phyloP scores from a whole-genome alignment of 495 filamentous ascomycete species.

The Letharia lupina region DNA sequence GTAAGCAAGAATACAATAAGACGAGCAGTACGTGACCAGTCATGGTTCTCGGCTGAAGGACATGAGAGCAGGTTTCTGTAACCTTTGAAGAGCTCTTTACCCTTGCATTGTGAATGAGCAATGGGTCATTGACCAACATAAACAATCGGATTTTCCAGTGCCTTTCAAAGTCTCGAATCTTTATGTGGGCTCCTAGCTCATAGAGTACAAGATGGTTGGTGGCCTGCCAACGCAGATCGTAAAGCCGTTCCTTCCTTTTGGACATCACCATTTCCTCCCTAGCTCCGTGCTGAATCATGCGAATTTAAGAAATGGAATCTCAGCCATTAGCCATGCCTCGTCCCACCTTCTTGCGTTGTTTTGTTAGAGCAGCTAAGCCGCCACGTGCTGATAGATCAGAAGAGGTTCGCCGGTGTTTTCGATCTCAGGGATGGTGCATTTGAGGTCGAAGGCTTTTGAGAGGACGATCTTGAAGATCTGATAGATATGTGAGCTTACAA shows the following conservation, averaged over 20 bases:
- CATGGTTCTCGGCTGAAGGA: background rate
- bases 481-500: slow-evolving; percentile 22
- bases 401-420: slow-evolving; percentile 96
- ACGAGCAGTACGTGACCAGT: background rate
- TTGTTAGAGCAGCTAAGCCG: slow-evolving; percentile 11
- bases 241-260: background rate
- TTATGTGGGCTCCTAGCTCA: background rate
- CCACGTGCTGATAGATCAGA: slow-evolving; percentile 76
- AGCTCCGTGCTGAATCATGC: slow-evolving; percentile 16
- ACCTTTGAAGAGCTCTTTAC: background rate
- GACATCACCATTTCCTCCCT: background rate
- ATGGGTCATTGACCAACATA: too few species aligned
- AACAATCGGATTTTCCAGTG: background rate
- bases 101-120: background rate
- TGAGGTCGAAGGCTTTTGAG: slow-evolving; percentile 95
- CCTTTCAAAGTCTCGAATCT: background rate
- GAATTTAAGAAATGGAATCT: background rate
- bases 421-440: slow-evolving; percentile 98
- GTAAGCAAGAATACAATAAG: background rate
- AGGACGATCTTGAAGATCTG: slow-evolving; percentile 99
- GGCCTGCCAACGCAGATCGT: slow-evolving; percentile 3
- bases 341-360: background rate
- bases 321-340: slow-evolving; percentile 1
- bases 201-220: background rate
- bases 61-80: background rate